Evolutionary conservation across 768 basidiomycete species (phyloP).

Genomic region (Leccinum variicolor): DNA sequence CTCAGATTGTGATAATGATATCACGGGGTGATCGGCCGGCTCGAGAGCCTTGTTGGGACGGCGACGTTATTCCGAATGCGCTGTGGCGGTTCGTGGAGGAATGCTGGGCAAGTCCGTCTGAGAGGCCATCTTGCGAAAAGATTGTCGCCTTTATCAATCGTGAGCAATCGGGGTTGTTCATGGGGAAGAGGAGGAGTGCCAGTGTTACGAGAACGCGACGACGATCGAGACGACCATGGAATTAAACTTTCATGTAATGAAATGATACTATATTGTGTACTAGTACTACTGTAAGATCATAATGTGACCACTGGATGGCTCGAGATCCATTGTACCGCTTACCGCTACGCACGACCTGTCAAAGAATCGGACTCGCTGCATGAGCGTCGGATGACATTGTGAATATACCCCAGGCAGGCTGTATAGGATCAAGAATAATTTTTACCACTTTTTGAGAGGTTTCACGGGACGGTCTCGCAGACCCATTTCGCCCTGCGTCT

Average conservation of each 20-base stretch:
- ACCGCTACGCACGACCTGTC: too few species aligned
- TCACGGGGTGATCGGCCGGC: conserved; percentile 4
- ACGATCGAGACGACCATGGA: background rate
- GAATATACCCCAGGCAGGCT: too few species aligned
- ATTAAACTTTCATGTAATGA: background rate
- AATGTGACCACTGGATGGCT: background rate
- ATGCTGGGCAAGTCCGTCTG: conserved; percentile 19
- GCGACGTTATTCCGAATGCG: conserved; percentile 18
- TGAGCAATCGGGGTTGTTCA: background rate
- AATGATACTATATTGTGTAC: background rate
- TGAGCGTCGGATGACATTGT: too few species aligned
- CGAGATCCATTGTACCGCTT: too few species aligned
- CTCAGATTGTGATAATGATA: conserved; percentile 25
- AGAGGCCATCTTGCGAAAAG: conserved; percentile 14
- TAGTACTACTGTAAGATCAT: background rate
- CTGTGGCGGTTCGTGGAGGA: conserved; percentile 21
- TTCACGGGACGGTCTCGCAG: too few species aligned
- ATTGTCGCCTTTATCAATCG: conserved; percentile 16
- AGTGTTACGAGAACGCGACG: background rate
- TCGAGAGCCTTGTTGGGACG: conserved; percentile 20
- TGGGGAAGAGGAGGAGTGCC: background rate
- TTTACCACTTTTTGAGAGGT: too few species aligned
- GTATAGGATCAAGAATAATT: too few species aligned
- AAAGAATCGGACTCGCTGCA: too few species aligned
- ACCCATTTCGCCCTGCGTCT: too few species aligned